Evolutionary conservation across 2,329 filamentous ascomycete genomes (phyloP).

Genomic region (Claviceps capensis): DNA sequence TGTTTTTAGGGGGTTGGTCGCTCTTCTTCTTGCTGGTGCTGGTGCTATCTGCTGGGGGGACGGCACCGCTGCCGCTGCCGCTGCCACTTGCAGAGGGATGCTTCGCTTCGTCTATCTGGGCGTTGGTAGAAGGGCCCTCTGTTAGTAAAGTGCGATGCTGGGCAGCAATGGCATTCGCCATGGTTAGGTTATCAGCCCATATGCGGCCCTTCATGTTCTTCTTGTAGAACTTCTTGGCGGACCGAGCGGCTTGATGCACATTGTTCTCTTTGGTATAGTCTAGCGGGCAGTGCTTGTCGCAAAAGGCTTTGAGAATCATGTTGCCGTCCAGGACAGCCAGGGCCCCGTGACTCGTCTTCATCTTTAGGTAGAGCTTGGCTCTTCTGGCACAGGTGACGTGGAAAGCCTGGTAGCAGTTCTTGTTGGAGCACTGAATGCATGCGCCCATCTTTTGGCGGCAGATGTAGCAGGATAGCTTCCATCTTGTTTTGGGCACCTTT

Average conservation of each 20-base stretch:
- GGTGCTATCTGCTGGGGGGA: slow-evolving; percentile 37
- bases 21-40: slow-evolving; percentile 55
- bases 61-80: neutral
- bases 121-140: slow-evolving; percentile 58
- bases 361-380: slow-evolving; percentile 79
- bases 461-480: slow-evolving; percentile 91
- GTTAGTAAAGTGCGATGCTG: slow-evolving; percentile 48
- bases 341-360: slow-evolving; percentile 82
- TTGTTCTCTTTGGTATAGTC: slow-evolving; percentile 83
- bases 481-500: slow-evolving; percentile 87
- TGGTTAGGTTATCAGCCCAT: slow-evolving; percentile 83
- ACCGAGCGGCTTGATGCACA: slow-evolving; percentile 64
- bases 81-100: slow-evolving; percentile 39
- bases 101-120: slow-evolving; percentile 73
- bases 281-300: slow-evolving; percentile 81
- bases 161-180: slow-evolving; percentile 69
- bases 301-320: slow-evolving; percentile 83
- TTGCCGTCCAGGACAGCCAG: slow-evolving; percentile 65
- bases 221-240: slow-evolving; percentile 81
- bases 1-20: slow-evolving; percentile 20
- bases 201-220: slow-evolving; percentile 76
- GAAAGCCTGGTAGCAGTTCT: slow-evolving; percentile 92
- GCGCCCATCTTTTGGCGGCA: slow-evolving; percentile 96
- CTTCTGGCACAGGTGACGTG: slow-evolving; percentile 91
- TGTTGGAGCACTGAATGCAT: slow-evolving; percentile 96